Evolutionary conservation across 1,139 yeast genomes (phyloP), one percentile per base, ranked within the genome.

Genomic region (Hansenula lynferdii): DNA sequence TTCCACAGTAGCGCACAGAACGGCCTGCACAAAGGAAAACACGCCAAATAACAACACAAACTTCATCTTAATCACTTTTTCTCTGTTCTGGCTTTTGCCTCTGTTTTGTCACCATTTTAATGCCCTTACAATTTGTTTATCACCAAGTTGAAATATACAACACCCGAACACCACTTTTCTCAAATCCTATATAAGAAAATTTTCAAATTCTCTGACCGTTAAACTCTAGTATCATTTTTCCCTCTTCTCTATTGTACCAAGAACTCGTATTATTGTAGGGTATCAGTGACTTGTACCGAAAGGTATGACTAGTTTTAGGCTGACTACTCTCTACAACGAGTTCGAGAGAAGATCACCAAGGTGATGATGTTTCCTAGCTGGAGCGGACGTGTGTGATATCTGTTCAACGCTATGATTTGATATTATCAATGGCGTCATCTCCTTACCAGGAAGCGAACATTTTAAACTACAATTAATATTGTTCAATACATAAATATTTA

Each of bases 191-290:
- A 30, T 16, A 30, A 21, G 22, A 31, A 34, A 37, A 14, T 19
- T 8, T 17, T 17, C 15, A n/a, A 12, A 5, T 12, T 14, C 8
- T 14, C 9, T 19, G 15, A 19, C 19, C 8, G 9, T n/a, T 14
- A 19, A 21, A 18, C 11, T 12, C 12, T 6, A 3, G 1, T n/a
- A 32, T 15, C 27, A 17, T 24, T 32, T 35, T 40, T 41, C 31
- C 27, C 34, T 35, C 35, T 28, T 42, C 48, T 37, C 40, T 43
- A 47, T 48, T 48, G 50, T 49, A 48, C 48, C 47, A 42, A 43
- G 55, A 41, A 47, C 48, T 32, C 52, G 54, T 49, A 50, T 50
- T 51, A 50, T 50, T 51, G 55, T 51, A 50, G 56, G 48, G 54
- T 49, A 45, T 43, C 52, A 39, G 51, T 45, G 51, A 44, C 50